Conservation (phyloP, 306 rosid species). For the Quercus parvula region DNA sequence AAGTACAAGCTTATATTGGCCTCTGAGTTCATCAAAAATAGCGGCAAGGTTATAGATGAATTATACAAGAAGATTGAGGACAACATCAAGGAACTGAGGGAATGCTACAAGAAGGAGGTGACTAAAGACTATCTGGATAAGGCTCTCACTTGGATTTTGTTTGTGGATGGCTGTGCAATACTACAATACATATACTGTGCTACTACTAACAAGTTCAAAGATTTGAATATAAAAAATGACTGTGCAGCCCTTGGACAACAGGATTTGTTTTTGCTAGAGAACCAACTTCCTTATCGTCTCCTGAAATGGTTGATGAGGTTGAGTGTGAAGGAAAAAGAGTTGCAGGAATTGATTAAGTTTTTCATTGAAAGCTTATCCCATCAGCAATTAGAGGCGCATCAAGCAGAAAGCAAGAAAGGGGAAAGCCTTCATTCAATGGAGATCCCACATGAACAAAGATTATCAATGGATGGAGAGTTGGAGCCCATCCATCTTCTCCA, state of each 20-base stretch:
- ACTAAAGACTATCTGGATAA: not conserved
- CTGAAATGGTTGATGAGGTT: slow-evolving; percentile 6
- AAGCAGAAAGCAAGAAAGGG: too few relatives aligned
- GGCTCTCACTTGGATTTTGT: slow-evolving; percentile 5
- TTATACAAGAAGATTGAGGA: not conserved
- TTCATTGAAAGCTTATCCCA: not conserved
- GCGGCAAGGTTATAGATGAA: not conserved
- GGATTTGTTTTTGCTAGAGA: slow-evolving; percentile 27
- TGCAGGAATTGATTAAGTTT: not conserved
- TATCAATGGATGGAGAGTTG: not conserved
- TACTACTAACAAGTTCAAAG: not conserved
- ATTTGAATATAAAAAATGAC: not conserved
- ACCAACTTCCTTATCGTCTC: slow-evolving; percentile 16
- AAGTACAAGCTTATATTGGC: slow-evolving; percentile 5
- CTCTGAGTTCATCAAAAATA: not conserved
- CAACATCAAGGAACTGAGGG: not conserved
- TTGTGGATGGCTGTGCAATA: slow-evolving; percentile 21
- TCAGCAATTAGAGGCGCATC: too few relatives aligned
- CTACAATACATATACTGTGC: not conserved
- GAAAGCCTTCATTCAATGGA: too few relatives aligned
- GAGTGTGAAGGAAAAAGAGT: not conserved
- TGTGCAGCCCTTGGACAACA: not conserved
- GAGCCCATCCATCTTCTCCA: slow-evolving; percentile 15
- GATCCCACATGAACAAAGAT: too few relatives aligned
- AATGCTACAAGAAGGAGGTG: not conserved